Percentiles rank a stretch among this genome's conserved stretches.
Conservation (phyloP, 768 basidiomycete genomes). For the Crucibulum laeve region DNA sequence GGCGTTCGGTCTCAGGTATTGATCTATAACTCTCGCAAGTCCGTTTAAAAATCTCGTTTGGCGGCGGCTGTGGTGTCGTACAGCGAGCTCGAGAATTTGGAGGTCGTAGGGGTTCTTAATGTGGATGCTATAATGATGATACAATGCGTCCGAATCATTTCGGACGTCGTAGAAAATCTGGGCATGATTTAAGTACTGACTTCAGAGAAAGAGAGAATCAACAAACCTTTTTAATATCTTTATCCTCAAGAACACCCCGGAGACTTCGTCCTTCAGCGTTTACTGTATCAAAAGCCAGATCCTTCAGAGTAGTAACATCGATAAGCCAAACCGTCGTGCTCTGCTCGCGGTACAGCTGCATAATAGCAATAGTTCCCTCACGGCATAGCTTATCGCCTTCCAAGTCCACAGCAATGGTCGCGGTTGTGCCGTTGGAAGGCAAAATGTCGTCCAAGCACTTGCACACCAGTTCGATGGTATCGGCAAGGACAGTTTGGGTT, state of each 20-base stretch:
- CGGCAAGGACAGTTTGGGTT: too few species aligned
- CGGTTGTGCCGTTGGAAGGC: too few species aligned
- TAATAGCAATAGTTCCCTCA: constrained; percentile 20
- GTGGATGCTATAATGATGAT: constrained; percentile 19
- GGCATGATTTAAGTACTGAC: not conserved
- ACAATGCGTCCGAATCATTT: constrained; percentile 29
- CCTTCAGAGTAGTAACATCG: constrained; percentile 25
- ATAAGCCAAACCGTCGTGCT: constrained; percentile 27
- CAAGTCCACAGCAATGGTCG: constrained; percentile 26
- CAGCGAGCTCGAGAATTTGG: constrained; percentile 27
- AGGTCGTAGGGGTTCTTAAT: constrained; percentile 25
- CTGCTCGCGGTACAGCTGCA: constrained; percentile 22
- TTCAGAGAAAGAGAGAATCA: not conserved
- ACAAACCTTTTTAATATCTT: constrained; percentile 7
- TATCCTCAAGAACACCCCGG: constrained; percentile 5
- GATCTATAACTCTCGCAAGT: constrained; percentile 16
- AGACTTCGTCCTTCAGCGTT: constrained; percentile 6
- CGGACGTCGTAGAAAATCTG: constrained; percentile 30
- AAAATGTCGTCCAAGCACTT: too few species aligned
- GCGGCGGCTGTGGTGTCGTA: constrained; percentile 14
- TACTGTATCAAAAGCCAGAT: constrained; percentile 16
- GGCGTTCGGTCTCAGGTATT: constrained; percentile 17
- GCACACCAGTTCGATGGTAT: too few species aligned
- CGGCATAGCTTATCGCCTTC: constrained; percentile 30
- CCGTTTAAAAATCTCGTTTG: constrained; percentile 18